Evolutionary conservation across 371 early-diverging fungal genomes (phyloP).

Genomic region (Cokeromyces recurvatus): DNA sequence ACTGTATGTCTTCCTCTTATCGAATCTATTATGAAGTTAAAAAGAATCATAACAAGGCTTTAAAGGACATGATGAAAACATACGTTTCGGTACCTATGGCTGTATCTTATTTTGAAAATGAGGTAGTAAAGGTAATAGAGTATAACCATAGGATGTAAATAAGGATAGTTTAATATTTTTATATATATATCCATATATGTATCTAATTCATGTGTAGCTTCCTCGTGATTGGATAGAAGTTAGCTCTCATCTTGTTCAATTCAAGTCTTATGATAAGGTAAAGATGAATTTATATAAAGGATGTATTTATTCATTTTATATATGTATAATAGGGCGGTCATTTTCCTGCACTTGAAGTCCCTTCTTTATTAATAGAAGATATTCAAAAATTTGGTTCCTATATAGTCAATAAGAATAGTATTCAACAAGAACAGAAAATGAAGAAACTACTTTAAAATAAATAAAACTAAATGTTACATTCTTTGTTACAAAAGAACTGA

Average conservation of each 20-base stretch:
- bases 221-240: slow-evolving; percentile 60
- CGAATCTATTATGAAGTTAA: slow-evolving; percentile 60
- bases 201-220: no score
- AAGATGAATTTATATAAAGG: no score
- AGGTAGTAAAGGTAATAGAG: slow-evolving; percentile 45
- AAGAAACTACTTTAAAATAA: no score
- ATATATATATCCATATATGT: no score
- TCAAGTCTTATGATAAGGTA: slow-evolving; percentile 21
- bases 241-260: slow-evolving; percentile 23
- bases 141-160: background rate
- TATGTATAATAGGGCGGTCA: slow-evolving; percentile 52
- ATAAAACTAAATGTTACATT: no score
- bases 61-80: slow-evolving; percentile 24
- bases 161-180: background rate
- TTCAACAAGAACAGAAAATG: no score
- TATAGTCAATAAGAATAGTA: no score
- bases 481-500: no score
- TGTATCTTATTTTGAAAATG: slow-evolving; percentile 55
- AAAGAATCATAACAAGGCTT: slow-evolving; percentile 18
- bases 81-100: slow-evolving; percentile 49
- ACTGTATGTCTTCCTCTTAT: slow-evolving; percentile 58
- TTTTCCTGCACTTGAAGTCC: slow-evolving; percentile 66
- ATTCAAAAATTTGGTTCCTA: slow-evolving; percentile 33
- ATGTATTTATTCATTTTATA: background rate
- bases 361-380: slow-evolving; percentile 41